phyloP scores from a whole-genome alignment of 495 filamentous ascomycete genomes.

The Margaritispora aquatica region DNA sequence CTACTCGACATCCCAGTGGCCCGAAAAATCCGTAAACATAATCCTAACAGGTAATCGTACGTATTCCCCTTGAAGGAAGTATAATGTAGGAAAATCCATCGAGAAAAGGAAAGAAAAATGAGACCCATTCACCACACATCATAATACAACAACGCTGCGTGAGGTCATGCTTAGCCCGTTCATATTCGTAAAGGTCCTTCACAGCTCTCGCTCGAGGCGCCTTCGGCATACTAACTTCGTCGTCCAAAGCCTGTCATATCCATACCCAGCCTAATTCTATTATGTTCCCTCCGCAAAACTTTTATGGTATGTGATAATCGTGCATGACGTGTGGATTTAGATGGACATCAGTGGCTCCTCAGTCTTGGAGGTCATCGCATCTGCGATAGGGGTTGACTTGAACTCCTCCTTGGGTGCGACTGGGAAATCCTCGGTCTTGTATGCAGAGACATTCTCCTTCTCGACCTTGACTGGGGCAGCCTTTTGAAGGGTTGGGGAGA shows the following conservation, averaged over 20 bases:
- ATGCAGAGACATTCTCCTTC: slow-evolving; percentile 28
- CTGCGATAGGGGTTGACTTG: slow-evolving; percentile 13
- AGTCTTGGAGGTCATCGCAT: not conserved
- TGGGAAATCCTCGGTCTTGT: slow-evolving; percentile 49
- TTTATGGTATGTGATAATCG: not conserved
- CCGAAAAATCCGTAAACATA: not conserved
- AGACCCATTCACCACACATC: slow-evolving; percentile 3
- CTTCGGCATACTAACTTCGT: not conserved
- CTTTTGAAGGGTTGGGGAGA: slow-evolving; percentile 25
- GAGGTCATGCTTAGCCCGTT: slow-evolving; percentile 8
- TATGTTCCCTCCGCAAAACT: not conserved
- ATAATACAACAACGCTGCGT: slow-evolving; percentile 8
- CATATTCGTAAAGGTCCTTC: slow-evolving; percentile 2
- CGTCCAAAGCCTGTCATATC: not conserved
- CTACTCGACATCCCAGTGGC: not conserved
- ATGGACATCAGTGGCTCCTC: slow-evolving; percentile 22
- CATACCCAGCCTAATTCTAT: not conserved
- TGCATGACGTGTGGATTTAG: slow-evolving; percentile 12
- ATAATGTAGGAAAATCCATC: not conserved
- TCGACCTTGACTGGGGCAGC: slow-evolving; percentile 23
- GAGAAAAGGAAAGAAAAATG: not conserved
- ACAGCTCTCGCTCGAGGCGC: not conserved
- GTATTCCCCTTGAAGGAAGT: too few species aligned
- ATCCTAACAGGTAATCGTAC: not conserved
- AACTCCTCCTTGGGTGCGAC: slow-evolving; percentile 46